phyloP scores from a whole-genome alignment of 2,329 filamentous ascomycete genomes.

The Botrytis porri region DNA sequence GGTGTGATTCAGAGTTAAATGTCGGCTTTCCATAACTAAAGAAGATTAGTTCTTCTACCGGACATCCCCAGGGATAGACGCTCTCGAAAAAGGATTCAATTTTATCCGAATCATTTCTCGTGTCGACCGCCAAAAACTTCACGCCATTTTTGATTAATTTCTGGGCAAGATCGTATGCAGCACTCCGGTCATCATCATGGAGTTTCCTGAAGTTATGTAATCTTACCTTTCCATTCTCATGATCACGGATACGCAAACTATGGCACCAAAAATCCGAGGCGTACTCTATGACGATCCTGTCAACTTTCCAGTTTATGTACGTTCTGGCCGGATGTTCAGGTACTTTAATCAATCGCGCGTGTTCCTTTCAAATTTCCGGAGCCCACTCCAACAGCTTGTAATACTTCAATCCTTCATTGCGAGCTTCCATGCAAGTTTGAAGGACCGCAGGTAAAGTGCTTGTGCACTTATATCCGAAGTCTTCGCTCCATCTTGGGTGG shows the following conservation, averaged over 20 bases:
- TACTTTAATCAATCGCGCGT: fast-evolving
- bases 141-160: not conserved
- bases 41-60: not conserved
- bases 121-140: not conserved
- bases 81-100: not conserved
- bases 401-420: not conserved
- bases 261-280: not conserved
- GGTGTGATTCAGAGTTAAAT: not conserved
- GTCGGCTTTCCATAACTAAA: not conserved
- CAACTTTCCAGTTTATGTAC: not conserved
- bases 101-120: not conserved
- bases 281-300: not conserved
- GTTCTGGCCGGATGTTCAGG: not conserved
- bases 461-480: not conserved
- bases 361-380: not conserved
- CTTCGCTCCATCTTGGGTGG: not conserved
- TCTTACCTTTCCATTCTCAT: not conserved
- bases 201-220: not conserved
- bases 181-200: not conserved
- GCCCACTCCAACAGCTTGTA: not conserved
- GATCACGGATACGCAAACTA: fast-evolving
- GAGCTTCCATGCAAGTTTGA: not conserved
- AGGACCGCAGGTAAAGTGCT: not conserved
- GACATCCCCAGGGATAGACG: not conserved
- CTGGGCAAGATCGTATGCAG: not conserved